Evolutionary conservation across 164 flowering plant species (phyloP), one percentile per base, ranked within the genome.

Genomic region (Akebia trifoliata): DNA sequence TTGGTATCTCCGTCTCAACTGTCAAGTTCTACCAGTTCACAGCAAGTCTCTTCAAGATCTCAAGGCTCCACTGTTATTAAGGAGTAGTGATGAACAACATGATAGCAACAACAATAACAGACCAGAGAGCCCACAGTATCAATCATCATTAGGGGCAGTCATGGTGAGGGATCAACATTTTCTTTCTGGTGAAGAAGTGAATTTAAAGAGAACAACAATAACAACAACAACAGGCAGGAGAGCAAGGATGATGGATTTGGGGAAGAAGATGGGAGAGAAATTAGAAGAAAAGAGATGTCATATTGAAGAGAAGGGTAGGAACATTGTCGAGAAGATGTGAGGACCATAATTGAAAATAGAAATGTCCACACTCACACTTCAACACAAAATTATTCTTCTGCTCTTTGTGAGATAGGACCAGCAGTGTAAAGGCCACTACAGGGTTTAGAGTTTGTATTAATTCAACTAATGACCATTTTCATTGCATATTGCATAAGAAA

Each of bases 211-310:
- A n/a, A n/a, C n/a, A n/a, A n/a, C n/a, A n/a, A n/a, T n/a, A n/a
- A n/a, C n/a, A n/a, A n/a, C n/a, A n/a, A n/a, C n/a, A 59, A 8
- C 67, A 11, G 91, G 99, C 47, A 78, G 81, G 59, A 81, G 70
- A 71, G 93, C 84, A 14, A 78, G 79, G 70, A 86, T 94, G 97
- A 71, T 81, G 60, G 97, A 87, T 61, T 56, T 90, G 53, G 81
- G 95, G 51, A 90, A 85, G 82, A 94, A 85, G 69, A 71, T 94
- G 95, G 81, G 93, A 8, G 99, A 90, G 64, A 93, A 87, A 69
- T 63, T 93, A 4, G 98, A 85, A 69, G 98, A 86, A 68, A 83
- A 84, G 74, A 82, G 84, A 70, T 89, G 94, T 5, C 69, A 78
- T 40, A 47, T 93, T 14, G 97, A 87, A 73, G 90, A 82, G 36